These are phyloP conservation scores for Diaporthe aspalathi DNA, from an alignment of 2,329 filamentous ascomycete species.

Conservation along the genomic window DNA sequence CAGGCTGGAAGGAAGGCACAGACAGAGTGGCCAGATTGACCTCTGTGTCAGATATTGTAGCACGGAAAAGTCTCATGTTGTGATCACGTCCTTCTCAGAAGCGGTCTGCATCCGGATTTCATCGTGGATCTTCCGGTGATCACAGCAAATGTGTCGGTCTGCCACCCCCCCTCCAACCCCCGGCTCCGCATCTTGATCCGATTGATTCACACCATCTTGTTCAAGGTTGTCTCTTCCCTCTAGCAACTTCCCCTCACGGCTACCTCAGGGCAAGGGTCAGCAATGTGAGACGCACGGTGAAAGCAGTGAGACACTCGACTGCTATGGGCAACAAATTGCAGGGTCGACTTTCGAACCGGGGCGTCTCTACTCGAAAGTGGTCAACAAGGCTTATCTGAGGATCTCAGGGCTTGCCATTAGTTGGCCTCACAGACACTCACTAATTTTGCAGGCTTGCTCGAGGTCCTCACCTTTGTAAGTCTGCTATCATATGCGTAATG, in stretches of 20 bases:
- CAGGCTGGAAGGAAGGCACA: background rate
- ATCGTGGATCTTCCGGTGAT: background rate
- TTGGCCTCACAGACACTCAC: background rate
- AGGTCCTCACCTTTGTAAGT: background rate
- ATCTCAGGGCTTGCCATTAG: background rate
- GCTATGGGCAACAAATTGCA: background rate
- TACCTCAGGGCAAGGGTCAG: background rate
- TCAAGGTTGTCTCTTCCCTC: background rate
- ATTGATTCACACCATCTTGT: background rate
- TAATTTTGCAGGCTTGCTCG: no score
- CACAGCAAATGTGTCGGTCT: background rate
- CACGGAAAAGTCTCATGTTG: conserved; percentile 11
- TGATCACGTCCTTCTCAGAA: background rate
- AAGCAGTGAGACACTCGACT: background rate
- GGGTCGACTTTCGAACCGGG: background rate
- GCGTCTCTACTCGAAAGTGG: background rate
- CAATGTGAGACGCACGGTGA: conserved; percentile 5
- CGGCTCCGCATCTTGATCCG: background rate
- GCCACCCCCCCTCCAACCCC: background rate
- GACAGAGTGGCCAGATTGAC: background rate
- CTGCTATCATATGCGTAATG: background rate
- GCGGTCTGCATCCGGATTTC: background rate
- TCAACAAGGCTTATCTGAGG: background rate
- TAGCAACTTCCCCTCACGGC: background rate
- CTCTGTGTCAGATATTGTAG: background rate